Conservation (phyloP, 257 asterid genomes). For the Fraxinus pennsylvanica region DNA sequence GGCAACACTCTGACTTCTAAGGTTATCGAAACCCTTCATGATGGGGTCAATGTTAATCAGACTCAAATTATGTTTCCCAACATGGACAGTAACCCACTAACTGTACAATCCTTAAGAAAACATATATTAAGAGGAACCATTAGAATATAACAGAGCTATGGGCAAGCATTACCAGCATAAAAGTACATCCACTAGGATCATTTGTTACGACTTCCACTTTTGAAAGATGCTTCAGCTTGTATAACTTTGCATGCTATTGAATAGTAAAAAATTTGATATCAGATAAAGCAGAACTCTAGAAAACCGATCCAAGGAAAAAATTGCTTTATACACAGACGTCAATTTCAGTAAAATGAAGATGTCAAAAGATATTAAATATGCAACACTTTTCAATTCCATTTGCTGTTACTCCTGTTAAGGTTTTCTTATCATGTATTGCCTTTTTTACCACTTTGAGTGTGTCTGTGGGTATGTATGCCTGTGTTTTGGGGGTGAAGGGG, state of each 20-base stretch:
- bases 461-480: not conserved
- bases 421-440: not conserved
- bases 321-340: not conserved
- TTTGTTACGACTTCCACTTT: constrained; percentile 86
- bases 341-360: constrained; percentile 14
- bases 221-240: constrained; percentile 95
- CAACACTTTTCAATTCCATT: constrained; percentile 15
- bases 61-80: constrained; percentile 19
- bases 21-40: constrained; percentile 91
- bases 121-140: constrained; percentile 14
- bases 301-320: constrained; percentile 8
- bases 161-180: constrained; percentile 64
- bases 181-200: constrained; percentile 99
- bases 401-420: not conserved
- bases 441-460: not conserved
- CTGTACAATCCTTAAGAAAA: not conserved
- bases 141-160: constrained; percentile 10
- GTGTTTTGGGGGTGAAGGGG: not conserved
- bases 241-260: constrained; percentile 76
- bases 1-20: constrained; percentile 88
- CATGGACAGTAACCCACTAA: not conserved
- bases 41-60: constrained; percentile 29
- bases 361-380: constrained; percentile 14
- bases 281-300: constrained; percentile 24
- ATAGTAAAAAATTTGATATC: constrained; percentile 24